Percentiles rank a stretch among this genome's conserved stretches.
Conservation (phyloP, 2,329 filamentous ascomycete genomes). For the Colletotrichum brevisporum region DNA sequence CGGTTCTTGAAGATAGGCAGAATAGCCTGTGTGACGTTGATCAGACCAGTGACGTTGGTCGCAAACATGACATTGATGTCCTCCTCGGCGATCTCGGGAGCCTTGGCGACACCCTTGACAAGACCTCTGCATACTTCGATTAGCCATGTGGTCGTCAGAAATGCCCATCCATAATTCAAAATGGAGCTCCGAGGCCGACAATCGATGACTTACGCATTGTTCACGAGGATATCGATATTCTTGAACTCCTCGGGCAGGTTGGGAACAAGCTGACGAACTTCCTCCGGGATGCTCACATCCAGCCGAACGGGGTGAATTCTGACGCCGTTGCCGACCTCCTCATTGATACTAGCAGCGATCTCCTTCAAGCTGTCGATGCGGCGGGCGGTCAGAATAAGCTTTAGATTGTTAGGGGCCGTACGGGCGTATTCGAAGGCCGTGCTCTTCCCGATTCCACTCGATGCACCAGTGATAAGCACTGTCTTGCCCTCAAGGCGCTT, state of each 20-base stretch:
- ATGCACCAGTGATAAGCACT: slow-evolving; percentile 90
- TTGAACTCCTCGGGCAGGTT: slow-evolving; percentile 85
- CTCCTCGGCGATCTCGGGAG: slow-evolving; percentile 83
- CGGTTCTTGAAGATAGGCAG: slow-evolving; percentile 85
- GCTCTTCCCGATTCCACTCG: slow-evolving; percentile 88
- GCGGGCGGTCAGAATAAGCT: slow-evolving; percentile 90
- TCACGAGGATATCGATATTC: slow-evolving; percentile 90
- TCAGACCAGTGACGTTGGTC: slow-evolving; percentile 94
- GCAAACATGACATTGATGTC: slow-evolving; percentile 91
- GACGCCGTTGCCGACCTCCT: slow-evolving; percentile 83
- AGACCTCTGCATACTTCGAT: slow-evolving; percentile 73
- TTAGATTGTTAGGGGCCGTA: slow-evolving; percentile 83
- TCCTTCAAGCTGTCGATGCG: slow-evolving; percentile 83
- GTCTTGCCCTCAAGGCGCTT: slow-evolving; percentile 95
- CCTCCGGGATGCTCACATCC: slow-evolving; percentile 85
- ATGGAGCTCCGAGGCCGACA: not conserved
- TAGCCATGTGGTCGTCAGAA: slow-evolving; percentile 18
- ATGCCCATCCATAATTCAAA: no score
- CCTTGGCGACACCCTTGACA: slow-evolving; percentile 88
- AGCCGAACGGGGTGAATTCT: slow-evolving; percentile 87
- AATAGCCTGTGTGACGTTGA: slow-evolving; percentile 96
- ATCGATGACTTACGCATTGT: slow-evolving; percentile 86
- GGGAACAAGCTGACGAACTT: slow-evolving; percentile 80
- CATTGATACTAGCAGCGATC: slow-evolving; percentile 81
- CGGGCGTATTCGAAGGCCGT: slow-evolving; percentile 94